These are phyloP conservation scores for Botrytis deweyae DNA, from an alignment of 2,329 filamentous ascomycete genomes.

Conservation along the genomic window DNA sequence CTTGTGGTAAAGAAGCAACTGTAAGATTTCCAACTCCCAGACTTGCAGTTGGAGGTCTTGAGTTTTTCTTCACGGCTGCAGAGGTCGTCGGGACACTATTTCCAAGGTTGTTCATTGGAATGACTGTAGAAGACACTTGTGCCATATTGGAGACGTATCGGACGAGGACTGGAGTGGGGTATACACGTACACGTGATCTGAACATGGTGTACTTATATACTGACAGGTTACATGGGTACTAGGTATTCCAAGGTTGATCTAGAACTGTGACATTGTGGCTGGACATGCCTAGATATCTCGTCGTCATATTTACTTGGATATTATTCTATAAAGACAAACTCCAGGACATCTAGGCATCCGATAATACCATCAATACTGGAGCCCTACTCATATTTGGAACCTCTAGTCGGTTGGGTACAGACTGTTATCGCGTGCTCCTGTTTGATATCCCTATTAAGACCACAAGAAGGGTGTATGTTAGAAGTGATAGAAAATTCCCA, in stretches of 20 bases:
- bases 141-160: neutral
- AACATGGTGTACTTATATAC: no score
- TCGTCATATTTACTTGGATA: neutral
- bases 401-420: no score
- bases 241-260: neutral
- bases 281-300: neutral
- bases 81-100: neutral
- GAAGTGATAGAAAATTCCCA: accelerated
- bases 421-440: no score
- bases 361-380: no score
- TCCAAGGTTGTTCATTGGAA: neutral
- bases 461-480: no score
- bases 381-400: no score
- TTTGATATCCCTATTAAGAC: no score
- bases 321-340: no score
- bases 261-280: neutral
- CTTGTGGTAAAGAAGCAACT: neutral
- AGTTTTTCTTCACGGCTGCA: neutral
- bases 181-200: neutral
- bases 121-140: neutral
- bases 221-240: no score
- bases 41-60: no score
- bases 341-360: no score
- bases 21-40: neutral
- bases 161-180: neutral